phyloP scores from a whole-genome alignment of 345 rosid genomes.

The Turritis glabra region DNA sequence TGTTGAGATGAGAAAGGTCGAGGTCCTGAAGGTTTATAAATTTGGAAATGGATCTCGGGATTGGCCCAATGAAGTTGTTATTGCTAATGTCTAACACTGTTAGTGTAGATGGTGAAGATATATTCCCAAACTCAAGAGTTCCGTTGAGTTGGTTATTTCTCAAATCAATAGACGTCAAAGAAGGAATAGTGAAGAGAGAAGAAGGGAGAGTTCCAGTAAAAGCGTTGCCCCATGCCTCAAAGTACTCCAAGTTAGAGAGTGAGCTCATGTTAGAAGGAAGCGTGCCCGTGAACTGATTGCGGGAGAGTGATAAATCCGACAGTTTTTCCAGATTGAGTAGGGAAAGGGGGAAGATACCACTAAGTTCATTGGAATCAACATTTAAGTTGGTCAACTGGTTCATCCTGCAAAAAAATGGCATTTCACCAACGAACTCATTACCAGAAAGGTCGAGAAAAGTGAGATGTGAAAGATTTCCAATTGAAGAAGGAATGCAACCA shows the following conservation, averaged over 20 bases:
- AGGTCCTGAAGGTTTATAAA: not conserved
- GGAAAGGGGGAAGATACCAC: not conserved
- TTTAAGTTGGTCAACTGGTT: not conserved
- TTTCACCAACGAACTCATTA: not conserved
- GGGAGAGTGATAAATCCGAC: not conserved
- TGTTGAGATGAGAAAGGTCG: slow-evolving; percentile 1
- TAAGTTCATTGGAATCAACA: not conserved
- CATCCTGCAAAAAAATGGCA: not conserved
- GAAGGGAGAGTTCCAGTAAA: not conserved
- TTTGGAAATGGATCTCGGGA: slow-evolving; percentile 18
- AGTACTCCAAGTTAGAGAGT: not conserved
- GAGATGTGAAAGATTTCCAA: not conserved
- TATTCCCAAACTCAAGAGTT: not conserved
- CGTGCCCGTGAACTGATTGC: not conserved
- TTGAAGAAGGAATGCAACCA: not conserved
- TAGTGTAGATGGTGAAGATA: not conserved
- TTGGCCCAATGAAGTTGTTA: slow-evolving; percentile 32
- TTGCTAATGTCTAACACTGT: not conserved
- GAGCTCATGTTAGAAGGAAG: not conserved
- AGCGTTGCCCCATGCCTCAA: not conserved
- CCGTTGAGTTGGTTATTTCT: not conserved
- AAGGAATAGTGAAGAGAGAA: not conserved
- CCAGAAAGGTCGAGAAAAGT: not conserved
- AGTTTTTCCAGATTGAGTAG: not conserved
- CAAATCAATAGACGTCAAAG: not conserved